A percentile compares a stretch with the other conserved stretches of the same genome.
phyloP scores from a whole-genome alignment of 306 rosid species.

The Vicia faba region DNA sequence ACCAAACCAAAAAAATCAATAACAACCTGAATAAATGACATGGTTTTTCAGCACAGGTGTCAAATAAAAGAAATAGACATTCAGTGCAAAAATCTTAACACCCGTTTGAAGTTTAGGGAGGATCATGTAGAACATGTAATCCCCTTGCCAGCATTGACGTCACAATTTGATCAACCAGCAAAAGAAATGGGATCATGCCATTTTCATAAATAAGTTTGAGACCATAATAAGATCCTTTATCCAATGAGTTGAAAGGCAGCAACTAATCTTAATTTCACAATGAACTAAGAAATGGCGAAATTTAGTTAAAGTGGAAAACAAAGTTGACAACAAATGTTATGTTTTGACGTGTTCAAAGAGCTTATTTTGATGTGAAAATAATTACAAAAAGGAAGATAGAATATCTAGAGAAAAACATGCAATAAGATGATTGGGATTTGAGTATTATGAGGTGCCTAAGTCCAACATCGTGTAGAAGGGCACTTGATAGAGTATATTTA shows the following conservation, averaged over 20 bases:
- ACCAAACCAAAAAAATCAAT: no score
- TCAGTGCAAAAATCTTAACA: no score
- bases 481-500: background rate
- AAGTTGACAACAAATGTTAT: background rate
- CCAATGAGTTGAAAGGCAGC: constrained; percentile 4
- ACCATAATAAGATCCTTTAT: constrained; percentile 2
- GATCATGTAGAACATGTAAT: no score
- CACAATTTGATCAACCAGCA: no score
- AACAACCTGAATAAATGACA: no score
- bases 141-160: no score
- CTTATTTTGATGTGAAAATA: constrained; percentile 18
- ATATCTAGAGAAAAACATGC: constrained; percentile 9
- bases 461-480: background rate
- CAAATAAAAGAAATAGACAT: no score
- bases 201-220: background rate
- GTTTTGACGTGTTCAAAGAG: background rate
- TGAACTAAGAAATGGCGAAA: constrained; percentile 7
- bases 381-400: constrained; percentile 22
- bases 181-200: background rate
- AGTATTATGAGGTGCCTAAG: background rate
- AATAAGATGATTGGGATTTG: background rate
- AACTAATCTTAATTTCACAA: constrained; percentile 16
- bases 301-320: background rate
- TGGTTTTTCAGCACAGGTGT: no score
- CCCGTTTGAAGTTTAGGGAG: no score